phyloP scores from a whole-genome alignment of 768 basidiomycete species.

The Lentinula sp. region DNA sequence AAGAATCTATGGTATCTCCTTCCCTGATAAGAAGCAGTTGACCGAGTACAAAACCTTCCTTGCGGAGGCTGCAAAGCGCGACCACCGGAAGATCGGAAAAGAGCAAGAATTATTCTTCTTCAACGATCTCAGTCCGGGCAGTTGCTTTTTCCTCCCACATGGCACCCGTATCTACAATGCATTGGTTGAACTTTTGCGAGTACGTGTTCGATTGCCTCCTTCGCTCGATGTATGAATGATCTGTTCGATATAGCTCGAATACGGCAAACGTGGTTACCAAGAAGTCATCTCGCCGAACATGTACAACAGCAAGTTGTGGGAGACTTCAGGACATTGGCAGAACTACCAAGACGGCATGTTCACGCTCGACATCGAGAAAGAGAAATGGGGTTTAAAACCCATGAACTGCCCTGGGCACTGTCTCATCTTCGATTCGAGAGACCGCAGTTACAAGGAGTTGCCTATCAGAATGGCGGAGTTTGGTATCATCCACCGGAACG shows the following conservation, averaged over 20 bases:
- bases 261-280: conserved; percentile 92
- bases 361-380: conserved; percentile 88
- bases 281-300: conserved; percentile 99
- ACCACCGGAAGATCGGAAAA: conserved; percentile 95
- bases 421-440: conserved; percentile 90
- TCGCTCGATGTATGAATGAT: neutral
- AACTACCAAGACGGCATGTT: conserved; percentile 99
- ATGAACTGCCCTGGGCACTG: conserved; percentile 99
- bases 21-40: conserved; percentile 96
- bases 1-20: conserved; percentile 96
- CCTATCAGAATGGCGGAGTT: conserved; percentile 99
- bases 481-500: conserved; percentile 94
- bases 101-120: conserved; percentile 99
- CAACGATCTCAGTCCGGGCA: conserved; percentile 93
- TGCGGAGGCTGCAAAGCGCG: conserved; percentile 95
- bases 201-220: conserved; percentile 30
- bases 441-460: conserved; percentile 91
- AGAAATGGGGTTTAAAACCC: conserved; percentile 92
- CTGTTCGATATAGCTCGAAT: conserved; percentile 57
- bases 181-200: conserved; percentile 84
- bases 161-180: conserved; percentile 96
- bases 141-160: conserved; percentile 94
- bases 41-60: conserved; percentile 94
- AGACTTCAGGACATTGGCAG: conserved; percentile 96
- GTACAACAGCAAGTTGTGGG: conserved; percentile 95